Percentiles rank a stretch among this genome's conserved stretches.
Evolutionary conservation across 208 protist species (phyloP).

Genomic region (Acanthamoeba triangularis): DNA sequence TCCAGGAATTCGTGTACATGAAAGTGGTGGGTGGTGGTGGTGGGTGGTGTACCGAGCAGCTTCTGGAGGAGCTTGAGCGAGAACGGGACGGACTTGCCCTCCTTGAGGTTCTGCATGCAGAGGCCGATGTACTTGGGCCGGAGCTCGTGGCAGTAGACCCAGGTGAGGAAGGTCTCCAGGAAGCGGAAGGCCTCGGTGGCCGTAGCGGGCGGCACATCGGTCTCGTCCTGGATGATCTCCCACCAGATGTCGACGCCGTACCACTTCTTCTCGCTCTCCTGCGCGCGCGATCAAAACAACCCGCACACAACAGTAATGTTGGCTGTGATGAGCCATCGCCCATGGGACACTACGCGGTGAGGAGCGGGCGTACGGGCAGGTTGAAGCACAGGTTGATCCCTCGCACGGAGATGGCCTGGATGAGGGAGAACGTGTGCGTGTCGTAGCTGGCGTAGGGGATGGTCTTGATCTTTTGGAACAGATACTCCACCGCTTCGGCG

Average conservation of each 20-base stretch:
- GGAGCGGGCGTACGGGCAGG: not conserved
- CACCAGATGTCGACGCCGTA: conserved; percentile 84
- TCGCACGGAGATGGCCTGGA: conserved; percentile 75
- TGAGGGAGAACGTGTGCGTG: conserved; percentile 72
- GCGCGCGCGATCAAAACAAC: not conserved
- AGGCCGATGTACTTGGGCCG: conserved; percentile 72
- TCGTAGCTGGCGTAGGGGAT: conserved; percentile 80
- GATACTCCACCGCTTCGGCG: conserved; percentile 77
- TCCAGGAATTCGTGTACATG: too few species aligned
- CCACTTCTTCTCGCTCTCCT: conserved; percentile 72
- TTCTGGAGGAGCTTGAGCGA: conserved; percentile 78
- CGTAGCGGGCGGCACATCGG: not conserved
- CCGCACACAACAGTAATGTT: too few species aligned
- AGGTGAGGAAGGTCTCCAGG: conserved; percentile 76
- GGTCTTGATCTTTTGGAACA: conserved; percentile 81
- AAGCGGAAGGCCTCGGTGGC: conserved; percentile 18
- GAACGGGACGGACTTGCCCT: conserved; percentile 77
- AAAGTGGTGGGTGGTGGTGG: not conserved
- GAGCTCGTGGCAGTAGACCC: conserved; percentile 18
- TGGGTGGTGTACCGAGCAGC: conserved; percentile 77
- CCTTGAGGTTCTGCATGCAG: conserved; percentile 74
- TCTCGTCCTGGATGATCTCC: conserved; percentile 80
- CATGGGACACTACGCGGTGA: not conserved
- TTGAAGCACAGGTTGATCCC: conserved; percentile 4
- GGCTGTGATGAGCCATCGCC: too few species aligned